Evolutionary conservation across 1,284 basidiomycete species (phyloP).

Genomic region (Violaceomyces palustris): DNA sequence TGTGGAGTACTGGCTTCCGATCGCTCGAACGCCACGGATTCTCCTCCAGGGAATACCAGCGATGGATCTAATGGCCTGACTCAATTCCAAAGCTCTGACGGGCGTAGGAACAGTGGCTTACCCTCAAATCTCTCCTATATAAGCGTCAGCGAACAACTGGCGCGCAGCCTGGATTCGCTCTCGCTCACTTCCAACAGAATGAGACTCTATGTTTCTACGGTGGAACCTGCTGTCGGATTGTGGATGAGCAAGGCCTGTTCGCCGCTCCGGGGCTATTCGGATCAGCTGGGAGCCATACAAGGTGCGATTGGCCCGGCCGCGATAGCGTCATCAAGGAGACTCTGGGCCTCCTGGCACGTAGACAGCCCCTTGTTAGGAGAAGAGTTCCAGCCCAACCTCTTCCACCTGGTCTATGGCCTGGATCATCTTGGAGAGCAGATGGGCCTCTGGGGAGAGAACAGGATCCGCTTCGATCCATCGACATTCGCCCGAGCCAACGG

Average conservation of each 20-base stretch:
- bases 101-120: too few species aligned
- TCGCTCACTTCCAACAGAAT: slow-evolving; percentile 30
- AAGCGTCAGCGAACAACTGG: too few species aligned
- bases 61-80: too few species aligned
- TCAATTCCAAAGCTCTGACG: slow-evolving; percentile 19
- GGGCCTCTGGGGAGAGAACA: slow-evolving; percentile 28
- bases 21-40: too few species aligned
- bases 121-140: too few species aligned
- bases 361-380: slow-evolving; percentile 13
- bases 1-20: too few species aligned
- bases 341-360: slow-evolving; percentile 33
- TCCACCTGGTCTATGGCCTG: slow-evolving; percentile 30
- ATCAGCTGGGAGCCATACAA: slow-evolving; percentile 27
- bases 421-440: slow-evolving; percentile 32
- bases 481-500: slow-evolving; percentile 2
- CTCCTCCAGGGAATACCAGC: too few species aligned
- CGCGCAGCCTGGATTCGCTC: slow-evolving; percentile 17
- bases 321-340: slow-evolving; percentile 14
- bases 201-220: slow-evolving; percentile 30
- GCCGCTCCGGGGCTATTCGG: slow-evolving; percentile 23
- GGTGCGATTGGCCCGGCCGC: slow-evolving; percentile 26
- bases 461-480: not conserved
- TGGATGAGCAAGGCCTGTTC: slow-evolving; percentile 30
- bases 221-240: slow-evolving; percentile 27
- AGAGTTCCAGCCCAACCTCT: slow-evolving; percentile 30